phyloP scores from a whole-genome alignment of 352 stramenopile genomes.

The Phytophthora macrochlamydospora region DNA sequence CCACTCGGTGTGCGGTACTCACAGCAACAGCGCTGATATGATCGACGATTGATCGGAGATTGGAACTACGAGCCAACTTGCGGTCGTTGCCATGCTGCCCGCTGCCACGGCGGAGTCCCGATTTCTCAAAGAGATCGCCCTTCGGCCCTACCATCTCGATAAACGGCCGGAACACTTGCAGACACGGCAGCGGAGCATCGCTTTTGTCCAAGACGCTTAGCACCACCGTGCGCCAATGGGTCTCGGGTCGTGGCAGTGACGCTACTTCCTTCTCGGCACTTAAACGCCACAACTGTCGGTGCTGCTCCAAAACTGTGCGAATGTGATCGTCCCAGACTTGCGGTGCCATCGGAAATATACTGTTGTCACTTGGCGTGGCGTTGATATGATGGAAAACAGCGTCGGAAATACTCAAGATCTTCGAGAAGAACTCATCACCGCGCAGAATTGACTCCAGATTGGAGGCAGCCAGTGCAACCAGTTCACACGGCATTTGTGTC shows the following conservation, averaged over 20 bases:
- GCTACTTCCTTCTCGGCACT: too few relatives aligned
- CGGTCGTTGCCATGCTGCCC: neutral
- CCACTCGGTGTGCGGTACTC: slow-evolving; percentile 13
- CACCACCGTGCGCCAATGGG: slow-evolving; percentile 18
- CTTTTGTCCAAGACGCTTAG: slow-evolving; percentile 13
- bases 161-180: slow-evolving; percentile 23
- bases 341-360: slow-evolving; percentile 14
- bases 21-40: slow-evolving; percentile 12
- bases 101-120: neutral
- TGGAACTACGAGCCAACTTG: slow-evolving; percentile 1
- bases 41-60: slow-evolving; percentile 6
- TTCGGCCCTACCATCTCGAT: slow-evolving; percentile 28
- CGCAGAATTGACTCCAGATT: neutral
- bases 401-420: slow-evolving; percentile 15
- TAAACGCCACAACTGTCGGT: slow-evolving; percentile 1
- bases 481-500: slow-evolving; percentile 53
- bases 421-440: slow-evolving; percentile 24
- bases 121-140: slow-evolving; percentile 21
- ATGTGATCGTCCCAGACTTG: slow-evolving; percentile 19
- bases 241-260: neutral
- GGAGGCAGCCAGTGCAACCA: slow-evolving; percentile 34
- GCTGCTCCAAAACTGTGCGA: slow-evolving; percentile 12
- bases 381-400: slow-evolving; percentile 15
- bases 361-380: neutral
- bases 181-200: slow-evolving; percentile 12